These are phyloP conservation scores for Elsinoe australis DNA, from an alignment of 2,329 filamentous ascomycete species.

Conservation along the genomic window DNA sequence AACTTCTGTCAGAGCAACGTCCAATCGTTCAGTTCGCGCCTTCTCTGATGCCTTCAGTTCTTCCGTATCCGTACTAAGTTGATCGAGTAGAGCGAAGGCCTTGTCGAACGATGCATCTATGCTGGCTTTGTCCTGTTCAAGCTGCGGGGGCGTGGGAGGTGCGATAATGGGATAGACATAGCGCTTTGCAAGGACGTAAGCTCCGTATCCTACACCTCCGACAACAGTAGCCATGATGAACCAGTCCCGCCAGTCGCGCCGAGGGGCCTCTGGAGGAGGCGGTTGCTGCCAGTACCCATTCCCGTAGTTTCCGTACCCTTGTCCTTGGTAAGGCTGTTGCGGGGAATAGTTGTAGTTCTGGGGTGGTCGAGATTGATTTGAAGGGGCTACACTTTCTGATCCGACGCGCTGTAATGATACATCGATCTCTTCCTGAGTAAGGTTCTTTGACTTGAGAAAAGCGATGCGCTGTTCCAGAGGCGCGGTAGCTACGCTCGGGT, in stretches of 20 bases:
- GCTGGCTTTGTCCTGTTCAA: constrained; percentile 86
- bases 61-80: constrained; percentile 83
- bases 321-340: constrained; percentile 37
- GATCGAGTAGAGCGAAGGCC: constrained; percentile 84
- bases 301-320: constrained; percentile 46
- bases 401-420: constrained; percentile 69
- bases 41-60: constrained; percentile 80
- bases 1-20: constrained; percentile 72
- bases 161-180: constrained; percentile 88
- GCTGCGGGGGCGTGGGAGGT: constrained; percentile 84
- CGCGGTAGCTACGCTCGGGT: constrained; percentile 81
- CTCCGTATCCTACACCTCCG: constrained; percentile 77
- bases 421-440: constrained; percentile 93
- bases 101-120: constrained; percentile 92
- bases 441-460: constrained; percentile 92
- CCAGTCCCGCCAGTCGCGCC: constrained; percentile 94
- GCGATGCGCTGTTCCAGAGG: constrained; percentile 88
- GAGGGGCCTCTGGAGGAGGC: constrained; percentile 55
- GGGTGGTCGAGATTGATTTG: constrained; percentile 39
- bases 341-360: constrained; percentile 34
- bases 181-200: constrained; percentile 84
- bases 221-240: constrained; percentile 99
- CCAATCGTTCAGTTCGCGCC: constrained; percentile 72
- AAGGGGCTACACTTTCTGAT: constrained; percentile 40
- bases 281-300: constrained; percentile 47